Evolutionary conservation across 805 yeast species (phyloP), one percentile per base, ranked within the genome.

Genomic region (Candida patagonica): DNA sequence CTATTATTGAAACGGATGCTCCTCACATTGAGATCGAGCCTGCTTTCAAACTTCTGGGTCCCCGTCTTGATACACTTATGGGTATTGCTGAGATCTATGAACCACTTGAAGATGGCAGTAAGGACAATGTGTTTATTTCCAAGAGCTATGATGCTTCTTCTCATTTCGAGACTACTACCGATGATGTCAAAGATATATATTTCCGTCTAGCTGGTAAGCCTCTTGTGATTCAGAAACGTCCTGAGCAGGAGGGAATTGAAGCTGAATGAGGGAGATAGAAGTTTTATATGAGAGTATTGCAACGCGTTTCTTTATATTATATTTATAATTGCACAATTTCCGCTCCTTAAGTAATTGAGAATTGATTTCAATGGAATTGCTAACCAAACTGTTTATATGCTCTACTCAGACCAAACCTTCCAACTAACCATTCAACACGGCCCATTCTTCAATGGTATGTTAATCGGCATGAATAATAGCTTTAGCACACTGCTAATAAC

Each of bases 81-180:
- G 95, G 96, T 10, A 78, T 92, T 51, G 82, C 95, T 9, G 96
- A 89, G 48, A 56, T 92, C 36, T 86, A 80, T 54, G 96, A 83
- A 61, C 97, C 98, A 10, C 57, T 67, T 9, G 81, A 74, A 27
- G 94, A 86, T 57, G 98, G 98, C 8, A 67, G 80, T 13, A 67
- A 71, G 45, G 88, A 82, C 60, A 76, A 80, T 42, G 76, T 92
- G 37, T 92, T 65, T 63, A 70, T 92, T 42, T 86, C 96, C 27
- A 82, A 74, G 65, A 82, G 94, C 43, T 92, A 87, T 60, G 98
- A 92, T 60, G 81, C 97, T 1, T 73, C 94, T 7, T 86, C 96
- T 7, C 98, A 92, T 65, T 92, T 92, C 59, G 98, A 92, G 64
- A 68, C 88, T 31, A 83, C 95, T 53, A 92, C 98, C 29, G 97